Evolutionary conservation across 345 rosid species (phyloP), one percentile per base, ranked within the genome.

Genomic region (Jatropha curcas): DNA sequence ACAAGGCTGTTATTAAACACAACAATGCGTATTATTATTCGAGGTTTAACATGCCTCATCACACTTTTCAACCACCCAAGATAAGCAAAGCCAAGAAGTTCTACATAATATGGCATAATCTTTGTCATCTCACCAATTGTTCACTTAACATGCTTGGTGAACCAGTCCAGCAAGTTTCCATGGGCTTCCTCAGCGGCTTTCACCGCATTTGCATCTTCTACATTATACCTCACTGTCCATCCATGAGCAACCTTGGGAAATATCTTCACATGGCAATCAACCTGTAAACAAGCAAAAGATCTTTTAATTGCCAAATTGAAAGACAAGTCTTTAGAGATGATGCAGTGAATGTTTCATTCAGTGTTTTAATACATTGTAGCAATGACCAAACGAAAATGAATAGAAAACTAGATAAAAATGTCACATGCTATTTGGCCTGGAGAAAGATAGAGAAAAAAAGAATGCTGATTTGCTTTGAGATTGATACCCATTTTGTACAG

Each of bases 181-280:
- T 91, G 97, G 43, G 97, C 96, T 82, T 91, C 91, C 37, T 81
- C 75, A 5, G 96, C 98, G n/a, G 66, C 31, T 74, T 80, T 77
- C 37, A 86, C 87, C 0, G 86, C 92, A 24, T 62, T 65, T 63
- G 79, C 82, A 72, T 93, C 88, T 62, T 81, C 79, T 3, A 10
- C 71, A 3, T 78, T 60, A 78, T 86, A 93, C 76, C 98, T 82
- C 27, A 91, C 74, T 1, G 89, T 84, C 96, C 96, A 93, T 22
- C 97, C 97, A 12, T 91, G 97, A 2, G 72, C 66, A 37, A 86
- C 90, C 67, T 85, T 78, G 1, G 98, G 92, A 76, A 91, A 93
- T 71, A 91, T 80, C 88, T 90, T 93, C 77, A 88, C 94, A 34
- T 73, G 76, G 39, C 82, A 67, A 43, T 82, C 86, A 45, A 88